Conservation (phyloP, 2,329 filamentous ascomycete genomes). For the Botrytis byssoidea region DNA sequence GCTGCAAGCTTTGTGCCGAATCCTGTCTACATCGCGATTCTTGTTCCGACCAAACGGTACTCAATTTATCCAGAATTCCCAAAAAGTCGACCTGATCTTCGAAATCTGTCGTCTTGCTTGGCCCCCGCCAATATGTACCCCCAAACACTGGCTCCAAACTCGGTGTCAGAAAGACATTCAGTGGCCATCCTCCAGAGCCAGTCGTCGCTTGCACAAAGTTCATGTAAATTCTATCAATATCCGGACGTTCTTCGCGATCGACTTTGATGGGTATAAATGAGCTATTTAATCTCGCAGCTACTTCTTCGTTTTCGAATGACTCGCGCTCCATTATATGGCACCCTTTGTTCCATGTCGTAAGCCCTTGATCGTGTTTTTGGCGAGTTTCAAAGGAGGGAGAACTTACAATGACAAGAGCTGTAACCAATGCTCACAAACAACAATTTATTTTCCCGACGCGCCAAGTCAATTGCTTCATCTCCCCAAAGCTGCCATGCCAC, state of each 20-base stretch:
- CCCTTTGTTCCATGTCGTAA: constrained; percentile 47
- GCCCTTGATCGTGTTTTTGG: background rate
- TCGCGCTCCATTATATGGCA: constrained; percentile 91
- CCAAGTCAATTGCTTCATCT: constrained; percentile 71
- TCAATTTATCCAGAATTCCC: constrained; percentile 77
- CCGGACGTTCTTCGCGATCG: constrained; percentile 89
- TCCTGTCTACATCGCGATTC: constrained; percentile 79
- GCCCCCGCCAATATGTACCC: constrained; percentile 85
- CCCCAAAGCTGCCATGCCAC: constrained; percentile 93
- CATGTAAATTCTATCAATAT: constrained; percentile 96
- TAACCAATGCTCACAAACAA: constrained; percentile 96
- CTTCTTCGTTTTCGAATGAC: constrained; percentile 79
- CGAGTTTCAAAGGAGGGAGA: background rate
- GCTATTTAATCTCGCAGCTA: constrained; percentile 79
- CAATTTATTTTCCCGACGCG: constrained; percentile 78
- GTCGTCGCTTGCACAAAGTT: constrained; percentile 95
- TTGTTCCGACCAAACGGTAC: constrained; percentile 75
- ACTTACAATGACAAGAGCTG: constrained; percentile 88
- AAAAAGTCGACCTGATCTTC: constrained; percentile 74
- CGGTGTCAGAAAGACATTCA: constrained; percentile 95
- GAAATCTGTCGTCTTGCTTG: constrained; percentile 42
- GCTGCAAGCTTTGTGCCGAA: constrained; percentile 75
- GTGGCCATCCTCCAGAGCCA: constrained; percentile 85
- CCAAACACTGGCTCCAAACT: constrained; percentile 93
- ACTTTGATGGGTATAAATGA: constrained; percentile 89